phyloP scores from a whole-genome alignment of 2,329 filamentous ascomycete species.

The Lasiodiplodia hormozganensis region DNA sequence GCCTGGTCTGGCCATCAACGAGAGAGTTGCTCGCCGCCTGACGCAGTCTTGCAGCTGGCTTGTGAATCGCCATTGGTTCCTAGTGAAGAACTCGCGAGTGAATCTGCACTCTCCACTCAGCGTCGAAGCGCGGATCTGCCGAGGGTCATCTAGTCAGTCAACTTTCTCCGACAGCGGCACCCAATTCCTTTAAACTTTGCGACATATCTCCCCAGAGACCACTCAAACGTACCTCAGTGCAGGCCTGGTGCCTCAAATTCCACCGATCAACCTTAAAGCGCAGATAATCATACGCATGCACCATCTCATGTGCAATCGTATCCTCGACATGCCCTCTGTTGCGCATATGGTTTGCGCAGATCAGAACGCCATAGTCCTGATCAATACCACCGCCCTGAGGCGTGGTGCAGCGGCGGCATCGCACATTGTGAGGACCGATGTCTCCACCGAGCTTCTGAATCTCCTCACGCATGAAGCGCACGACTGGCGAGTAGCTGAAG shows the following conservation, averaged over 20 bases:
- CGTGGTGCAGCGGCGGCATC: conserved; percentile 79
- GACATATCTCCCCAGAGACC: neutral
- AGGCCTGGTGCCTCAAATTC: conserved; percentile 88
- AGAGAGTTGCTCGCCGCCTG: conserved; percentile 77
- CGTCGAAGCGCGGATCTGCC: conserved; percentile 87
- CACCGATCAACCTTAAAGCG: conserved; percentile 87
- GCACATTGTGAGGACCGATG: conserved; percentile 76
- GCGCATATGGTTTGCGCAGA: conserved; percentile 91
- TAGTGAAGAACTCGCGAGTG: conserved; percentile 81
- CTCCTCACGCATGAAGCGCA: conserved; percentile 86
- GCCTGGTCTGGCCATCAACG: conserved; percentile 76
- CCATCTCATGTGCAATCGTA: conserved; percentile 95
- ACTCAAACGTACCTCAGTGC: conserved; percentile 75
- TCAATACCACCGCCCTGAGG: conserved; percentile 84
- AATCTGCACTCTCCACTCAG: conserved; percentile 94
- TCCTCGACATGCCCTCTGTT: conserved; percentile 86
- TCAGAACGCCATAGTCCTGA: conserved; percentile 82
- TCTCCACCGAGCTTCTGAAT: conserved; percentile 79
- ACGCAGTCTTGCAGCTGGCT: conserved; percentile 96
- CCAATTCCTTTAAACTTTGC: no score
- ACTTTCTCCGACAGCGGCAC: neutral
- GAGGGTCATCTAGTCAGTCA: conserved; percentile 8
- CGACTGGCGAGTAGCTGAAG: conserved; percentile 79
- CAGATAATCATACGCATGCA: conserved; percentile 94
- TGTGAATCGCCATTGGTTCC: conserved; percentile 86